Evolutionary conservation across 805 yeast genomes (phyloP), one percentile per base, ranked within the genome.

Genomic region (Metschnikowia corniflorae): DNA sequence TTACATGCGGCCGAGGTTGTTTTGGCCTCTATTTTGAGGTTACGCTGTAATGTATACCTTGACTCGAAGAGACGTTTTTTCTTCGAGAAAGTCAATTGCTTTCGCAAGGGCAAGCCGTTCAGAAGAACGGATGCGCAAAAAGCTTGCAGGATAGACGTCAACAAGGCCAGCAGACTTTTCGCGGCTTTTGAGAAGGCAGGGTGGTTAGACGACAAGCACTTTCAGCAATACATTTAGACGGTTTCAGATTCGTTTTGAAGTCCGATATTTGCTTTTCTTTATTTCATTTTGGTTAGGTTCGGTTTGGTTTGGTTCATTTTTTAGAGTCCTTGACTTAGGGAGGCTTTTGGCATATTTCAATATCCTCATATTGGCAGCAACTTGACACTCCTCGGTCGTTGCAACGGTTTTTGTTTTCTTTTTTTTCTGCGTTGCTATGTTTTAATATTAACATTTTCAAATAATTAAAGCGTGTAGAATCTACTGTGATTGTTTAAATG

Each of bases 81-180:
- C 63, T 77, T 80, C 40, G 97, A 91, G 59, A 91, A 88, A 65
- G 93, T 89, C 21, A 78, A 78, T 48, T 76, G 96, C 34, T 61
- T 80, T 51, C 77, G 77, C 50, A 65, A 70, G 33, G 82, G 81
- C 19, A 68, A 80, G 55, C 91, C 93, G 18, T 91, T 91, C 65
- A 80, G 96, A 64, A 81, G 97, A 64, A 93, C 97, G 0, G 98
- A 91, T 62, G 95, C 97, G 6, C 97, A 91, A 63, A 93, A 93
- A 68, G 96, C 97, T 5, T 91, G 97, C 60, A 78, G 95, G 46
- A 89, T 93, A 48, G 97, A 93, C 61, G 97, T 91, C 29, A 93
- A 93, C 62, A 93, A 93, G 61, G 97, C 97, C 2, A 82, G 94
- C 32, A 75, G 96, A 48, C 68, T 91, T 37, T 91, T 77, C 65